These are phyloP conservation scores for Penicillium sclerotiorum DNA, from an alignment of 2,329 filamentous ascomycete species.

Conservation along the genomic window DNA sequence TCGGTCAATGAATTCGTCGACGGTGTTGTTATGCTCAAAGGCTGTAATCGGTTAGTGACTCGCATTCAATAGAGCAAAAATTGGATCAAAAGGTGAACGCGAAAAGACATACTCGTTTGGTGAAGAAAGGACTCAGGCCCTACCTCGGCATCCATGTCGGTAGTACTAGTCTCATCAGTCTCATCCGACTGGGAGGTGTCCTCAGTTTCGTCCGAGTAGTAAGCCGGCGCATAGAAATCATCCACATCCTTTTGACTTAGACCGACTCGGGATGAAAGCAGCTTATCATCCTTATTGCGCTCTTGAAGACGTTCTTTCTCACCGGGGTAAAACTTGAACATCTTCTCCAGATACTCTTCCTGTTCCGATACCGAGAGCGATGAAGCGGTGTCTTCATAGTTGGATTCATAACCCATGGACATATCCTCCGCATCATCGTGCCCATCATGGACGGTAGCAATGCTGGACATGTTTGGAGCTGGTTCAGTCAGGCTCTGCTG, in stretches of 20 bases:
- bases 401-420: slow-evolving; percentile 29
- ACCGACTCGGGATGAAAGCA: no score
- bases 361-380: slow-evolving; percentile 17
- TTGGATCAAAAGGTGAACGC: background rate
- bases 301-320: slow-evolving; percentile 26
- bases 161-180: no score
- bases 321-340: slow-evolving; percentile 37
- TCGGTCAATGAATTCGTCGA: slow-evolving; percentile 47
- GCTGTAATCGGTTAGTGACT: no score
- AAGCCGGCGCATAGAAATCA: slow-evolving; percentile 31
- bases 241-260: slow-evolving; percentile 25
- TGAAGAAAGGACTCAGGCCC: slow-evolving; percentile 32
- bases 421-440: slow-evolving; percentile 24
- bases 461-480: slow-evolving; percentile 22
- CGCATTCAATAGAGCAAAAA: no score
- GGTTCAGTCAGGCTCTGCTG: slow-evolving; percentile 23
- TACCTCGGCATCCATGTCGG: no score
- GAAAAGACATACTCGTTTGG: slow-evolving; percentile 31
- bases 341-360: slow-evolving; percentile 36
- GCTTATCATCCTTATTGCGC: no score
- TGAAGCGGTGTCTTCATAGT: slow-evolving; percentile 14
- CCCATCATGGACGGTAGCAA: slow-evolving; percentile 25
- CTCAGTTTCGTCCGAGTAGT: slow-evolving; percentile 18
- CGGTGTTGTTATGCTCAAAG: slow-evolving; percentile 44
- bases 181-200: no score